Evolutionary conservation across 2,329 filamentous ascomycete species (phyloP).

Genomic region (Hypomyces perniciosus): DNA sequence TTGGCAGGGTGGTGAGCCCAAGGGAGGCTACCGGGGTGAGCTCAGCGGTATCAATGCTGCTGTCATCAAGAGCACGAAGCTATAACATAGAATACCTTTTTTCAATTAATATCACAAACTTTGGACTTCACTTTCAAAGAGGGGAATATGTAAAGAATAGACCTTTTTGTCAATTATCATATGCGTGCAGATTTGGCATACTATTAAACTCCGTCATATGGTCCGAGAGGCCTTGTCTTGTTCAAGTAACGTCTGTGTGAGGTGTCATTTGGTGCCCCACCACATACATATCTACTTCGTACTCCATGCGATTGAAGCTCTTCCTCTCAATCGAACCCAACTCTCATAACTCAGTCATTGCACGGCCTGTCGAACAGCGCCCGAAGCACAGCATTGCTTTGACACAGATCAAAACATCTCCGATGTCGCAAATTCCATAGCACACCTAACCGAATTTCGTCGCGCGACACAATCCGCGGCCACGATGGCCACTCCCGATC

Average conservation of each 20-base stretch:
- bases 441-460: background rate
- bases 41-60: slow-evolving; percentile 92
- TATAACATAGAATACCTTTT: slow-evolving; percentile 48
- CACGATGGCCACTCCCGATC: slow-evolving; percentile 41
- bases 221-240: too few species aligned
- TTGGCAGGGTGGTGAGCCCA: slow-evolving; percentile 79
- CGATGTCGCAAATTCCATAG: slow-evolving; percentile 7
- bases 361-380: too few species aligned
- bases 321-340: background rate
- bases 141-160: too few species aligned
- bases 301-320: background rate
- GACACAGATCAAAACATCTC: background rate
- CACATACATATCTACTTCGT: background rate
- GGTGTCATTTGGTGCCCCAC: slow-evolving; percentile 7
- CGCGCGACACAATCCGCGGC: slow-evolving; percentile 4
- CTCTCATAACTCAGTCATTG: background rate
- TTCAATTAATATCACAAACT: slow-evolving; percentile 4
- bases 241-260: background rate
- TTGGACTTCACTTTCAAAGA: too few species aligned
- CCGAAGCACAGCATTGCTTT: background rate
- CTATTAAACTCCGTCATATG: too few species aligned
- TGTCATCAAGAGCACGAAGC: slow-evolving; percentile 86
- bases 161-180: too few species aligned
- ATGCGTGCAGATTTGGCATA: too few species aligned
- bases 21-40: slow-evolving; percentile 85